Evolutionary conservation across 2,329 filamentous ascomycete species (phyloP).

Genomic region (Talaromyces islandicus): DNA sequence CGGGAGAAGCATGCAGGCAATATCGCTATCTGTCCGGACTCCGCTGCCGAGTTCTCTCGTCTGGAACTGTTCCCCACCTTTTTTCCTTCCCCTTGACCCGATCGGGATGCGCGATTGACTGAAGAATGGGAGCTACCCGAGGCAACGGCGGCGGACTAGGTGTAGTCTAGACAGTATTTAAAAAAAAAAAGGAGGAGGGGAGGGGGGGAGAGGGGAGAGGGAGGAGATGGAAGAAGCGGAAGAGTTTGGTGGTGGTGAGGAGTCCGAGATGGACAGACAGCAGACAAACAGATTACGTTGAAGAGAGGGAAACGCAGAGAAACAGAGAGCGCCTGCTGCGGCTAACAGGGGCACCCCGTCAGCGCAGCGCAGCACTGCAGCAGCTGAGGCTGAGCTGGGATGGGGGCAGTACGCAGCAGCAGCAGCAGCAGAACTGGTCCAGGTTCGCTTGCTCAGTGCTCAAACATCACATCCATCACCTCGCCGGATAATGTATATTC

Average conservation of each 20-base stretch:
- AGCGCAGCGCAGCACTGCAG: not conserved
- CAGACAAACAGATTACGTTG: not conserved
- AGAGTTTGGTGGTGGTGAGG: not conserved
- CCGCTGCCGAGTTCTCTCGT: not conserved
- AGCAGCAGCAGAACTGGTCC: not conserved
- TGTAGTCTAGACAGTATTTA: not conserved
- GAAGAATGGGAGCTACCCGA: not conserved
- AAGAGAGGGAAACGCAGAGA: not conserved
- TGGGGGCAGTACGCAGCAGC: not conserved
- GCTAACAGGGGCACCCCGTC: not conserved
- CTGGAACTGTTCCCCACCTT: not conserved
- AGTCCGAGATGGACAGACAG: not conserved
- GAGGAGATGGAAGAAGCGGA: not conserved
- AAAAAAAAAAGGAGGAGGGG: not conserved
- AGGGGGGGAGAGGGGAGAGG: not conserved
- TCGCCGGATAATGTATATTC: not conserved
- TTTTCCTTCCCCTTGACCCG: not conserved
- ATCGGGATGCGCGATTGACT: not conserved
- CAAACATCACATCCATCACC: not conserved
- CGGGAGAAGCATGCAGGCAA: not conserved
- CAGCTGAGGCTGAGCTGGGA: not conserved
- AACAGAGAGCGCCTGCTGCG: not conserved
- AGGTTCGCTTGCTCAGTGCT: not conserved
- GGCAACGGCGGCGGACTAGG: not conserved
- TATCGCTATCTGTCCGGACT: not conserved